Conservation (phyloP, 805 yeast species). For the Vanderwaltozyma verrucispora region DNA sequence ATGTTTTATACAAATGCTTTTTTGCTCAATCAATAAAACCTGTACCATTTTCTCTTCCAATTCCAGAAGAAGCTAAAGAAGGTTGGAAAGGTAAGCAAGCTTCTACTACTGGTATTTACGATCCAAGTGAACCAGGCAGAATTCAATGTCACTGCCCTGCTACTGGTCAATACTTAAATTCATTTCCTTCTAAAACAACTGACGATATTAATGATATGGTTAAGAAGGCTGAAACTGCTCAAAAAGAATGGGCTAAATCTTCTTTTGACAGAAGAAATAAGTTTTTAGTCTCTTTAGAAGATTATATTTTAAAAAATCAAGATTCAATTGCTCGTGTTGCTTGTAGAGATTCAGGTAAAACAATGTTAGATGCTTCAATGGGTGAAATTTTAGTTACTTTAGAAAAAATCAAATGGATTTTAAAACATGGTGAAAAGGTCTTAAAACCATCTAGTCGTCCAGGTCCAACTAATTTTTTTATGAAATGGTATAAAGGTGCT, state of each 20-base stretch:
- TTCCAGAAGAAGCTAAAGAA: slow-evolving; percentile 19
- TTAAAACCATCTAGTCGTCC: slow-evolving; percentile 66
- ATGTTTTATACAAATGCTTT: slow-evolving; percentile 13
- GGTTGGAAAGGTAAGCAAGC: slow-evolving; percentile 78
- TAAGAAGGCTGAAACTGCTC: slow-evolving; percentile 27
- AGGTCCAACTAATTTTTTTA: slow-evolving; percentile 76
- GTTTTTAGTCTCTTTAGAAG: slow-evolving; percentile 58
- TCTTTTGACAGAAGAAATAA: slow-evolving; percentile 56
- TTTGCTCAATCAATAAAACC: slow-evolving; percentile 8
- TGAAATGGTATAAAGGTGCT: slow-evolving; percentile 78
- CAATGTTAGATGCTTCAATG: slow-evolving; percentile 91
- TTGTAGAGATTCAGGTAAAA: slow-evolving; percentile 93
- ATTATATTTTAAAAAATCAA: slow-evolving; percentile 71
- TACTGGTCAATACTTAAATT: slow-evolving; percentile 81
- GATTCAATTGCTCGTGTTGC: slow-evolving; percentile 83
- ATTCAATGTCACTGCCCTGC: slow-evolving; percentile 94
- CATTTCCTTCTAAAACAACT: slow-evolving; percentile 50
- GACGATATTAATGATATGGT: slow-evolving; percentile 65
- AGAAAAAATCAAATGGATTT: slow-evolving; percentile 86
- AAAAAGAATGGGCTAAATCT: slow-evolving; percentile 30
- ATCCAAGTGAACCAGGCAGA: slow-evolving; percentile 49
- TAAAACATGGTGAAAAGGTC: slow-evolving; percentile 68
- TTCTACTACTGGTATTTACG: slow-evolving; percentile 37
- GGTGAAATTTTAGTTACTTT: slow-evolving; percentile 93
- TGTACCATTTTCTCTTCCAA: slow-evolving; percentile 11